Evolutionary conservation across 768 basidiomycete species (phyloP), one percentile per base, ranked within the genome.

Genomic region (Leccinum olivaceopallidum): DNA sequence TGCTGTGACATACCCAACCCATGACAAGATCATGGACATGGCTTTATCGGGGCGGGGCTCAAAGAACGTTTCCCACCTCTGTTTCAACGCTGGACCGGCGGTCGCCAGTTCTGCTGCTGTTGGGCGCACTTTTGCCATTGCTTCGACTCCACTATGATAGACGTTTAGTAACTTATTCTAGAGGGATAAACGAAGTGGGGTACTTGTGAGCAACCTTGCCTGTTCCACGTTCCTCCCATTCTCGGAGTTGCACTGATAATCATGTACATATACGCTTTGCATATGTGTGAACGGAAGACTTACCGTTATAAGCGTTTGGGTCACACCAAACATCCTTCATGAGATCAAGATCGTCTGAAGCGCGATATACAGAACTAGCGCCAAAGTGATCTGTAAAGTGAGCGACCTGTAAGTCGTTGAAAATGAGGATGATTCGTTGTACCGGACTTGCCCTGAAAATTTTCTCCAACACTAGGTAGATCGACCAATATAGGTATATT

Each of bases 81-180:
- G 30, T 30, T 30, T 30, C 30, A 88, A 85, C 3, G 66, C 74
- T 5, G 82, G 77, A 1, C 75, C 76, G 32, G 85, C 71, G 16
- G 76, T 75, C 56, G 75, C 69, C n/a, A 86, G 68, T 42, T 88
- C 85, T n/a, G 74, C 73, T 2, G 69, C 61, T 5, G 71, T 78
- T 1, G 85, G 86, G 12, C 87, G 77, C n/a, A 87, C 60, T 68
- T 85, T 87, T 55, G 82, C 73, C 0, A 81, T 80, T 10, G 79
- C 80, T 63, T 86, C 84, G 8, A 84, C 61, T 7, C 76, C 84
- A 61, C 85, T 86, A 60, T 5, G 34, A 30, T 30, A 24, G 16
- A 4, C 18, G 39, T 13, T 59, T 13, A 63, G 22, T 10, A 49
- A 26, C 26, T 4, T 48, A 28, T 10, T 4, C 10, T 10, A 32